A percentile compares a stretch with the other conserved stretches of the same genome.
Evolutionary conservation across 192 early-diverging fungal species (phyloP).

Genomic region (Rhizoclosmatium globosum): DNA sequence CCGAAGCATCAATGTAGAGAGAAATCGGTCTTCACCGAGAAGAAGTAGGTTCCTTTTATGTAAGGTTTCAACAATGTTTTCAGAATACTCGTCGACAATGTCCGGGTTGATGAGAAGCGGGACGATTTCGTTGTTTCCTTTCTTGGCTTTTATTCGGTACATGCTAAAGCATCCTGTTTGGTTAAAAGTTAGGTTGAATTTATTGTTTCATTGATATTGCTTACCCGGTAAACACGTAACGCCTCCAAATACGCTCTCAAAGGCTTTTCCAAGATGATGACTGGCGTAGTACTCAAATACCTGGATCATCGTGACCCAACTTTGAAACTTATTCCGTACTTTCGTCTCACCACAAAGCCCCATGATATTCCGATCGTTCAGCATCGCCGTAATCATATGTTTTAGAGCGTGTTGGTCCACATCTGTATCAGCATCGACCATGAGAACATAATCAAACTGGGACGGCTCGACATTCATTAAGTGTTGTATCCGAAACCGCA

Average conservation of each 20-base stretch:
- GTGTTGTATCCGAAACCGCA: constrained; percentile 82
- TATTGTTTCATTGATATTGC: constrained; percentile 71
- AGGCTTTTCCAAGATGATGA: constrained; percentile 94
- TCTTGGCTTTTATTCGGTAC: constrained; percentile 88
- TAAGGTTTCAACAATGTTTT: constrained; percentile 67
- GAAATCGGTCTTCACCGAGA: constrained; percentile 94
- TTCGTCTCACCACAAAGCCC: constrained; percentile 97
- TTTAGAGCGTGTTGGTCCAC: constrained; percentile 48
- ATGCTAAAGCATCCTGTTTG: constrained; percentile 89
- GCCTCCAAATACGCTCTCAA: constrained; percentile 97
- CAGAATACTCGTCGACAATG: constrained; percentile 71
- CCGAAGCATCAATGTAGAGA: constrained; percentile 94
- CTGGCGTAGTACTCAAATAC: constrained; percentile 99
- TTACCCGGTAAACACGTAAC: constrained; percentile 96
- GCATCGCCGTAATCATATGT: constrained; percentile 68
- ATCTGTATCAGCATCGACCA: constrained; percentile 91
- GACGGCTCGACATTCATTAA: constrained; percentile 84
- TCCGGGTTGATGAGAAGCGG: constrained; percentile 87
- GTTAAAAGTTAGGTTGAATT: neutral
- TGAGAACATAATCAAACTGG: constrained; percentile 63
- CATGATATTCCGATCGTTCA: constrained; percentile 83
- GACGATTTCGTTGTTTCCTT: constrained; percentile 48
- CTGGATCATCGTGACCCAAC: constrained; percentile 92
- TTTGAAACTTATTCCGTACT: constrained; percentile 90
- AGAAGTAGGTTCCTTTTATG: constrained; percentile 94